Percentiles rank a stretch among this genome's conserved stretches.
phyloP scores from a whole-genome alignment of 768 basidiomycete species.

The Boletales sp. region DNA sequence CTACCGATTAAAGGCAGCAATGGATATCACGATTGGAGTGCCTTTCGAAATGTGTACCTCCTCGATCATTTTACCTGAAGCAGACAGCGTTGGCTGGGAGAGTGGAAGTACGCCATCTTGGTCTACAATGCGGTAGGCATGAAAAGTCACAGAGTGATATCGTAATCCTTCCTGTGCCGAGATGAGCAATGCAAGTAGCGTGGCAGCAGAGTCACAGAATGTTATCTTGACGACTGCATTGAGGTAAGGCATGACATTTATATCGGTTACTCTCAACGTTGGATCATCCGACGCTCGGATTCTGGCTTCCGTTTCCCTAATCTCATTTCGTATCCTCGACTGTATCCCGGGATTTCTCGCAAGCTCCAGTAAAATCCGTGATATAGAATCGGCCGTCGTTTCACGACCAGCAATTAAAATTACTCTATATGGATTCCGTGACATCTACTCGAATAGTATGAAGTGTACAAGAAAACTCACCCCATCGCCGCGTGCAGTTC shows the following conservation, averaged over 20 bases:
- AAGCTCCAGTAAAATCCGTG: slow-evolving; percentile 62
- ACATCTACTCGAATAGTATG: not conserved
- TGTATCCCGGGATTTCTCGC: slow-evolving; percentile 55
- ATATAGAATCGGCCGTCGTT: slow-evolving; percentile 51
- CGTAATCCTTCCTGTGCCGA: slow-evolving; percentile 45
- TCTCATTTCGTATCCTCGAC: slow-evolving; percentile 45
- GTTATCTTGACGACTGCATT: slow-evolving; percentile 32
- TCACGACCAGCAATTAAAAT: slow-evolving; percentile 54
- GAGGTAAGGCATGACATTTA: slow-evolving; percentile 48
- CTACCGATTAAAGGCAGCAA: too few species aligned
- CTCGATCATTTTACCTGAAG: slow-evolving; percentile 39
- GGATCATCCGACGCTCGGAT: not conserved
- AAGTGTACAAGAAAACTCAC: slow-evolving; percentile 2
- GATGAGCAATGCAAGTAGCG: not conserved
- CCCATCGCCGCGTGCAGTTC: slow-evolving; percentile 12
- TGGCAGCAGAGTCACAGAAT: too few species aligned
- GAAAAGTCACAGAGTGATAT: slow-evolving; percentile 44
- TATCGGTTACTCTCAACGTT: slow-evolving; percentile 29
- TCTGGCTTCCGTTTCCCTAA: not conserved
- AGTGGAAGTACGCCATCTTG: slow-evolving; percentile 58
- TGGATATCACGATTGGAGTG: slow-evolving; percentile 44
- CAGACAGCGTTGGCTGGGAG: slow-evolving; percentile 45
- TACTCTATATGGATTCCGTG: slow-evolving; percentile 26
- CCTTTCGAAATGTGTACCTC: slow-evolving; percentile 49
- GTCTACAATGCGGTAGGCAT: slow-evolving; percentile 45